Evolutionary conservation across 768 basidiomycete genomes (phyloP).

Genomic region (Amanita pseudoporphyria): DNA sequence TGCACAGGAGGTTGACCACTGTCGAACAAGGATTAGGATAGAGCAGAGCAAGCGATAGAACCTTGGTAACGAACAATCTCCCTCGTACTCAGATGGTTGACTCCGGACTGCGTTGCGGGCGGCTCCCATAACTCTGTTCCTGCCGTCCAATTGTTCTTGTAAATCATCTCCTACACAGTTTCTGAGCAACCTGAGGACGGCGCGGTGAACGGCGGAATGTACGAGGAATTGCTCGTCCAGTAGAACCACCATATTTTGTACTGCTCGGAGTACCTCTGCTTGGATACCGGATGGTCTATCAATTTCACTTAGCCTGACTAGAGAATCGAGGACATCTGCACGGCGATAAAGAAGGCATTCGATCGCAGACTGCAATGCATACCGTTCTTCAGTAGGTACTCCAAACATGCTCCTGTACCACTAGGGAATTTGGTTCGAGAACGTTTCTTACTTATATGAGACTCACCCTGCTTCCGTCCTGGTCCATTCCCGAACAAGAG

Average conservation of each 20-base stretch:
- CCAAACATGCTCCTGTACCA: conserved; percentile 80
- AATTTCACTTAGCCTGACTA: conserved; percentile 77
- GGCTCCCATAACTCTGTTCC: conserved; percentile 71
- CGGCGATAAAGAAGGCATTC: conserved; percentile 2
- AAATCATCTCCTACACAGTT: conserved; percentile 90
- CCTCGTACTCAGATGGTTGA: conserved; percentile 82
- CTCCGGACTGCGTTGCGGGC: conserved; percentile 59
- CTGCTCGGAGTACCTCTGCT: conserved; percentile 76
- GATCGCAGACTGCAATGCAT: conserved; percentile 10
- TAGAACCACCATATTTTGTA: conserved; percentile 86
- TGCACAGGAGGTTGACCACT: conserved; percentile 92
- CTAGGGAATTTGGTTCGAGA: conserved; percentile 27
- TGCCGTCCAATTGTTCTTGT: conserved; percentile 79
- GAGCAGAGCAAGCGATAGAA: not conserved
- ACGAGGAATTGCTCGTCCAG: conserved; percentile 92
- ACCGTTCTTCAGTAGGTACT: conserved; percentile 89
- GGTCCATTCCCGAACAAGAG: conserved; percentile 78
- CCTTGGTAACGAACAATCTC: conserved; percentile 54
- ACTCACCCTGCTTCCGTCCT: conserved; percentile 83
- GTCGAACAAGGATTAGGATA: conserved; percentile 8
- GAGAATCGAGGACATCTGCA: conserved; percentile 70
- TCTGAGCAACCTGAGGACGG: conserved; percentile 74
- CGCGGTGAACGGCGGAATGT: conserved; percentile 83
- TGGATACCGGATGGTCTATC: conserved; percentile 89
- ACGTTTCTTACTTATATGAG: conserved; percentile 1